phyloP scores from a whole-genome alignment of 176 grass and related monocot genomes.

The Phoenix roebelenii region DNA sequence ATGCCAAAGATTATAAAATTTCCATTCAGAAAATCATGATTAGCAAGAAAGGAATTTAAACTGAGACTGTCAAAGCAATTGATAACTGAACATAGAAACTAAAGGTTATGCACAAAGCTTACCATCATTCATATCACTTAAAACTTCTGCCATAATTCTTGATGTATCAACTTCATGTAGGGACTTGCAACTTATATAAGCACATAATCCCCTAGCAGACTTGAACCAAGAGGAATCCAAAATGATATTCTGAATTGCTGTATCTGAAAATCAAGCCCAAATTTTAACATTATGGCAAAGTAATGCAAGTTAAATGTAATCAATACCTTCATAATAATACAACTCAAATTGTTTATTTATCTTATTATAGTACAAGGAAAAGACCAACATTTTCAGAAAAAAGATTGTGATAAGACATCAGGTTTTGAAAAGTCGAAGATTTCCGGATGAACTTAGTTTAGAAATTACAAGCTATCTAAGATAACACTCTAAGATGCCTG shows the following conservation, averaged over 20 bases:
- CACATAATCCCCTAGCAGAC: constrained; percentile 49
- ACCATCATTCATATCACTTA: constrained; percentile 37
- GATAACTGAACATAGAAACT: neutral
- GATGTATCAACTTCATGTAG: constrained; percentile 86
- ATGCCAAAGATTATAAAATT: too few species aligned
- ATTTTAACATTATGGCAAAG: neutral
- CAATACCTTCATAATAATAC: neutral
- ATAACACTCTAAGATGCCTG: too few species aligned
- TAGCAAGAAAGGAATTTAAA: too few species aligned
- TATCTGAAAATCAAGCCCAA: constrained; percentile 35
- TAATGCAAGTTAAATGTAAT: neutral
- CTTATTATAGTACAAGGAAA: neutral
- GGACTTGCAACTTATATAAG: constrained; percentile 68
- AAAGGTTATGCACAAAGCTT: constrained; percentile 2
- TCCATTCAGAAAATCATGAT: too few species aligned
- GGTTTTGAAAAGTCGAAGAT: too few species aligned
- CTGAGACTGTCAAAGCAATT: neutral
- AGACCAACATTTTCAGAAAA: neutral
- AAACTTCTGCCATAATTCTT: constrained; percentile 44
- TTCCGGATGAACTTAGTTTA: too few species aligned
- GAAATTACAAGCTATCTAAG: too few species aligned
- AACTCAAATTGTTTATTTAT: neutral
- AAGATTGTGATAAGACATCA: too few species aligned
- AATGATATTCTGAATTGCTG: constrained; percentile 60
- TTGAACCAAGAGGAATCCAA: constrained; percentile 82